Evolutionary conservation across 106 monocot genomes (phyloP).

Genomic region (Xerophyta viscosa): DNA sequence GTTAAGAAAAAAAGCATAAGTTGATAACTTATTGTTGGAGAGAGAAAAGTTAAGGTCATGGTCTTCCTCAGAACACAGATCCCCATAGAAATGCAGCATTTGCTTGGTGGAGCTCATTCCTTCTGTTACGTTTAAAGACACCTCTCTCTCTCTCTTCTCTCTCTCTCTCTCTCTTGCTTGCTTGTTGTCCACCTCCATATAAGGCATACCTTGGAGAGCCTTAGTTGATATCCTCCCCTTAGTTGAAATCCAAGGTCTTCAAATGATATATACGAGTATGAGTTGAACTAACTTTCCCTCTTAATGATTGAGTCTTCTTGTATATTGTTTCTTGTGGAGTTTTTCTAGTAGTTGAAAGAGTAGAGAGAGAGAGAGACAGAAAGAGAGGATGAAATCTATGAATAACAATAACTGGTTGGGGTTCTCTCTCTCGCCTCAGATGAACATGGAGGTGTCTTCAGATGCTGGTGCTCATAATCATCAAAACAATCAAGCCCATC

Average conservation of each 20-base stretch:
- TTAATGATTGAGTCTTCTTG: conserved; percentile 8
- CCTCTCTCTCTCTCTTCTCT: not conserved
- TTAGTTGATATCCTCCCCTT: not conserved
- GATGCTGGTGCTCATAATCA: conserved; percentile 6
- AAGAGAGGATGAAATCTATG: conserved; percentile 75
- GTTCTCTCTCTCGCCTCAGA: conserved; percentile 89
- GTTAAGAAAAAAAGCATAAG: conserved; percentile 13
- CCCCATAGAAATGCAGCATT: conserved; percentile 60
- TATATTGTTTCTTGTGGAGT: not conserved
- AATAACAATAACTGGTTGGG: conserved; percentile 68
- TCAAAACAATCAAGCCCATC: not conserved
- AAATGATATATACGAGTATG: not conserved
- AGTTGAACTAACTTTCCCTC: not conserved
- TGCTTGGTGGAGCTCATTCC: conserved; percentile 22
- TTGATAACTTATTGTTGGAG: too few species aligned
- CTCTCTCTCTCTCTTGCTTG: too few species aligned
- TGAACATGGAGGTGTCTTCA: conserved; percentile 48
- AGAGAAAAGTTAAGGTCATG: conserved; percentile 30
- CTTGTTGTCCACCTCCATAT: not conserved
- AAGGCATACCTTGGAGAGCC: too few species aligned
- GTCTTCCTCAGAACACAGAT: conserved; percentile 76
- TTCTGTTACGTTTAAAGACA: conserved; percentile 27
- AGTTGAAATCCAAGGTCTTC: not conserved
- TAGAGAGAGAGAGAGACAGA: conserved; percentile 12
- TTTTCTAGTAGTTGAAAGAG: too few species aligned